Evolutionary conservation across 2,329 filamentous ascomycete species (phyloP).

Genomic region (Aotearoamyces nothofagi): DNA sequence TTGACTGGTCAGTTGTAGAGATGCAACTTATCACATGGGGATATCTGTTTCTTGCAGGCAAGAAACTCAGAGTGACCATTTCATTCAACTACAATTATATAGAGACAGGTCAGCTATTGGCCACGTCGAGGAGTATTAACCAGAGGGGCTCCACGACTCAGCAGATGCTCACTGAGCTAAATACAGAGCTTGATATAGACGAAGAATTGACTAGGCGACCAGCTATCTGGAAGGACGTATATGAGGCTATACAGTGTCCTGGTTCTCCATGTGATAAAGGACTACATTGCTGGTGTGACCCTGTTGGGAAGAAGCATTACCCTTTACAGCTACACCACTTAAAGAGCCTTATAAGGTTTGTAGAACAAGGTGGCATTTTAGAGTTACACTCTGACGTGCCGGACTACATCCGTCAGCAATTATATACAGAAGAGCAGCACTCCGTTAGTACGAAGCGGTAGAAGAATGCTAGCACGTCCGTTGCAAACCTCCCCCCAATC

Average conservation of each 20-base stretch:
- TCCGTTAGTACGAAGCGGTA: too few relatives aligned
- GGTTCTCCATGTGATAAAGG: constrained; percentile 9
- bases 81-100: constrained; percentile 1
- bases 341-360: constrained; percentile 7
- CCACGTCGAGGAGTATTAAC: neutral
- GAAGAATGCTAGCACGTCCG: neutral
- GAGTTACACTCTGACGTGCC: constrained; percentile 8
- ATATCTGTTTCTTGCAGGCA: constrained; percentile 1
- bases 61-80: constrained; percentile 1
- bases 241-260: constrained; percentile 10
- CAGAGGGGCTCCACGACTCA: constrained; percentile 1
- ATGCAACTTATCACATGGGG: neutral
- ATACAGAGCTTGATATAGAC: constrained; percentile 2
- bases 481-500: constrained; percentile 7
- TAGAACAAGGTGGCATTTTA: constrained; percentile 6
- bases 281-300: constrained; percentile 11
- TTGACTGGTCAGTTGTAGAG: constrained; percentile 7
- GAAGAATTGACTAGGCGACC: constrained; percentile 2
- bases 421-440: constrained; percentile 10
- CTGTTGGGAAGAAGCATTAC: constrained; percentile 11
- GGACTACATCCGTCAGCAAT: constrained; percentile 9
- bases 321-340: constrained; percentile 9
- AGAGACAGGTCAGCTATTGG: neutral
- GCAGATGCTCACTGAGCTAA: neutral
- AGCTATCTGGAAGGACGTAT: constrained; percentile 9